Conservation (phyloP, 1,139 yeast species). For the Geotrichum cucujoidarum region DNA sequence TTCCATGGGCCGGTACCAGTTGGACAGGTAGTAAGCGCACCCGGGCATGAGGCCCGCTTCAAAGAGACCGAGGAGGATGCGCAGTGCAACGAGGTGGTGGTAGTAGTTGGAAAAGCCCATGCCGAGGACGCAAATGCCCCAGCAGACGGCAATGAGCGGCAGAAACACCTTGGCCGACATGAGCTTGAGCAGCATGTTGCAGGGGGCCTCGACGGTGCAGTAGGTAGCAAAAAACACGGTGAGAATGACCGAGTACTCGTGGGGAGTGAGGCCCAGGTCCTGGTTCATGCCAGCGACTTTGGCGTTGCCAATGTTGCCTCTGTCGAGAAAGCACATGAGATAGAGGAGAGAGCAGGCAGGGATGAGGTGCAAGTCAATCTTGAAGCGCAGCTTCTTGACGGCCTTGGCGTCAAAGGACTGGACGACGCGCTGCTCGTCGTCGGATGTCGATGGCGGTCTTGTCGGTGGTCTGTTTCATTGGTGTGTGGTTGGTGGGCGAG, state of each 20-base stretch:
- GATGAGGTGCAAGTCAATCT: constrained; percentile 51
- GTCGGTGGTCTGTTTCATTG: not conserved
- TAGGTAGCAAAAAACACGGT: constrained; percentile 59
- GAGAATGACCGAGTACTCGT: constrained; percentile 52
- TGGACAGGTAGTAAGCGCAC: constrained; percentile 34
- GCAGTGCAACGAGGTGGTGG: constrained; percentile 27
- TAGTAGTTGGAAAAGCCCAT: constrained; percentile 47
- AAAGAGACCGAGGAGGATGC: constrained; percentile 34
- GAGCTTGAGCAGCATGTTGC: constrained; percentile 45
- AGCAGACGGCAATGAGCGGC: constrained; percentile 49
- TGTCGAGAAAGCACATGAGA: constrained; percentile 55
- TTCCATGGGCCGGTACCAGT: constrained; percentile 34
- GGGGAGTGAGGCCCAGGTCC: constrained; percentile 48
- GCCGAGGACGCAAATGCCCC: constrained; percentile 57
- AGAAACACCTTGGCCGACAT: constrained; percentile 42
- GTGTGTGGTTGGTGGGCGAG: not conserved
- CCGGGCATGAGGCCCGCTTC: constrained; percentile 33
- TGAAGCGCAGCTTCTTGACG: constrained; percentile 38
- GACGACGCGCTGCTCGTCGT: not conserved
- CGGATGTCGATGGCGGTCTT: no score
- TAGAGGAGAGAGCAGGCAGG: constrained; percentile 55
- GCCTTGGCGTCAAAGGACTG: constrained; percentile 6
- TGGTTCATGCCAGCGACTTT: constrained; percentile 53
- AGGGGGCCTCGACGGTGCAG: constrained; percentile 56
- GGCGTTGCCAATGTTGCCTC: constrained; percentile 59